These are phyloP conservation scores for Verticillium alfalfae DNA, from an alignment of 2,329 filamentous ascomycete species.

Conservation along the genomic window DNA sequence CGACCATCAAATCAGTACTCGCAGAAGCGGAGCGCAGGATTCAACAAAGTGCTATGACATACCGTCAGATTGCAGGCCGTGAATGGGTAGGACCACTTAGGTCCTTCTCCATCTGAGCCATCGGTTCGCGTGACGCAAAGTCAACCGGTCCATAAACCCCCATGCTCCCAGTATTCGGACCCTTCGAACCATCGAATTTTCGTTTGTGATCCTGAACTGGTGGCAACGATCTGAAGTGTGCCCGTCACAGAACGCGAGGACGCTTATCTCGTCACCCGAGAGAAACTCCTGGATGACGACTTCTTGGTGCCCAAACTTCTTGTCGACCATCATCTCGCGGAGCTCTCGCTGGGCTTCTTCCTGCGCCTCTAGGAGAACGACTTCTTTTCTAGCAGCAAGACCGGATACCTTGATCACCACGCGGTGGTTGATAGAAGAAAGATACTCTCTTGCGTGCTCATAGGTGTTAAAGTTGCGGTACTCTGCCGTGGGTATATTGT, in stretches of 20 bases:
- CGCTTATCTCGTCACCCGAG: conserved; percentile 84
- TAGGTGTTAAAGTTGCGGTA: conserved; percentile 87
- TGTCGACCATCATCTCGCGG: conserved; percentile 84
- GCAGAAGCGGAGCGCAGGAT: background rate
- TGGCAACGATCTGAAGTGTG: conserved; percentile 75
- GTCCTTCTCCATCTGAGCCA: conserved; percentile 71
- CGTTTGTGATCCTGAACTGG: conserved; percentile 97
- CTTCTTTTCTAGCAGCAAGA: conserved; percentile 90
- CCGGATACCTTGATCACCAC: conserved; percentile 94
- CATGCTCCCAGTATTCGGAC: conserved; percentile 96
- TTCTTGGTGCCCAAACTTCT: conserved; percentile 72
- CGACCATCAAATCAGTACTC: background rate
- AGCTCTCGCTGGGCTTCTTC: conserved; percentile 78
- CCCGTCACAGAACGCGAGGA: conserved; percentile 88
- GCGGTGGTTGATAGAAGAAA: conserved; percentile 64
- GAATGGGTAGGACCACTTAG: conserved; percentile 83
- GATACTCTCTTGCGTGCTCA: conserved; percentile 65
- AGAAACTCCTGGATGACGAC: conserved; percentile 96
- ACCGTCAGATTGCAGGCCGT: conserved; percentile 39
- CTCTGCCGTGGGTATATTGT: conserved; percentile 83
- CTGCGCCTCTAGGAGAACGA: conserved; percentile 78
- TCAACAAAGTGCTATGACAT: background rate
- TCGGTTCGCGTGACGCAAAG: conserved; percentile 68
- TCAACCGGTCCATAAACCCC: conserved; percentile 92
- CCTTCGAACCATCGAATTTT: conserved; percentile 82